These are phyloP conservation scores for Entonaema liquescens DNA, from an alignment of 495 filamentous ascomycete genomes.

Conservation along the genomic window DNA sequence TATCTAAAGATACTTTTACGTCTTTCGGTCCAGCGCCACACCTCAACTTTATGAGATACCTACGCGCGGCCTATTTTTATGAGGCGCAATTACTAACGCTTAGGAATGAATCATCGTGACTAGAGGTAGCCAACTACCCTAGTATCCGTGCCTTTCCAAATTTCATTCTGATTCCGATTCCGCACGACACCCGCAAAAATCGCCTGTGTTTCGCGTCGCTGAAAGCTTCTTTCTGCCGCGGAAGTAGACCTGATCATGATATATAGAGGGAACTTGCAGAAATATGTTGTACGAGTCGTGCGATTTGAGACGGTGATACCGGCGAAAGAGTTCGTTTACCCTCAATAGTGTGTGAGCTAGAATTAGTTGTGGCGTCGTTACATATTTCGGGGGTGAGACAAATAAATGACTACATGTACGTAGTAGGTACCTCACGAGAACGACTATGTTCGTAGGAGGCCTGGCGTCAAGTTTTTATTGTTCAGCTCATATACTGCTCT, in stretches of 20 bases:
- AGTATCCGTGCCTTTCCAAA: background rate
- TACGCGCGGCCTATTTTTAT: too few relatives aligned
- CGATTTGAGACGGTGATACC: background rate
- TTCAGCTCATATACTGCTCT: constrained; percentile 8
- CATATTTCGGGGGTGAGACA: constrained; percentile 26
- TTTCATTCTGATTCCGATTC: background rate
- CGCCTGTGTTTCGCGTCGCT: background rate
- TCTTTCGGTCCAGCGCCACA: background rate
- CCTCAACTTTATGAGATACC: background rate
- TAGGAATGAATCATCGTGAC: background rate
- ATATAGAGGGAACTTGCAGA: background rate
- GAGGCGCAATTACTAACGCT: background rate
- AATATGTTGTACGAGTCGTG: background rate
- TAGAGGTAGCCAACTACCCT: background rate
- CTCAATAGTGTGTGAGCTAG: background rate
- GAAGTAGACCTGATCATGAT: constrained; percentile 7
- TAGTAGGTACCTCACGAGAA: too few relatives aligned
- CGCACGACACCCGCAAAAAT: background rate
- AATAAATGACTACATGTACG: too few relatives aligned
- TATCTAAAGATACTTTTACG: background rate
- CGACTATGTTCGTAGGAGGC: constrained; percentile 16
- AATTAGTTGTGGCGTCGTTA: constrained; percentile 9
- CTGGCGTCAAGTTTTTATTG: constrained; percentile 8
- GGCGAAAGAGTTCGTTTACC: background rate
- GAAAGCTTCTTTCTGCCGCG: background rate